phyloP scores from a whole-genome alignment of 179 eudicot species.

The Nepenthes alata region DNA sequence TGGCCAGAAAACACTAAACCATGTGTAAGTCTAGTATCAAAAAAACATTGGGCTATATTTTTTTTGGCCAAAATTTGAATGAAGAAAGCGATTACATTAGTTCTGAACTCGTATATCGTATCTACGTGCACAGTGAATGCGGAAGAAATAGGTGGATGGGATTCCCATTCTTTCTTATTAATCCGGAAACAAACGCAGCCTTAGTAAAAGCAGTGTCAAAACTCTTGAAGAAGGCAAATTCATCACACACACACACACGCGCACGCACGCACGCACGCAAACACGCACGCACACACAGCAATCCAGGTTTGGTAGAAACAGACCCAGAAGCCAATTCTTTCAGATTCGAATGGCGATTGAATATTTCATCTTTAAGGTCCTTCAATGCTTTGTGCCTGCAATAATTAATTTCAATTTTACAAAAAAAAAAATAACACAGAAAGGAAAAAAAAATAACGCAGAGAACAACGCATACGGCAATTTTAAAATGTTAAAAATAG shows the following conservation, averaged over 20 bases:
- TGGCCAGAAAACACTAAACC: too few species aligned
- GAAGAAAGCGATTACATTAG: too few species aligned
- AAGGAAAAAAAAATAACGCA: background rate
- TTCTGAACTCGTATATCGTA: too few species aligned
- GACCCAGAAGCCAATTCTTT: conserved; percentile 83
- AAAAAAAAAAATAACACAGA: background rate
- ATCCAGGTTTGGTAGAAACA: conserved; percentile 8
- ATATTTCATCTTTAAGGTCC: conserved; percentile 61
- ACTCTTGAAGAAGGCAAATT: too few species aligned
- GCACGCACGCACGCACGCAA: too few species aligned
- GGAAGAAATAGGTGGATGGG: too few species aligned
- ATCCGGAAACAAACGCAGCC: background rate
- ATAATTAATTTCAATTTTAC: background rate
- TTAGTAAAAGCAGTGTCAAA: background rate
- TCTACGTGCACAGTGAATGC: too few species aligned
- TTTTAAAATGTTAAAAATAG: background rate
- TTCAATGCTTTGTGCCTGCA: conserved; percentile 78
- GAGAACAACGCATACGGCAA: background rate
- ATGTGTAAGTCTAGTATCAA: too few species aligned
- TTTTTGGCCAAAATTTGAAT: too few species aligned
- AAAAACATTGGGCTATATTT: too few species aligned
- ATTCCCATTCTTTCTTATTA: background rate
- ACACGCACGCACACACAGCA: background rate
- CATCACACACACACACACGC: background rate
- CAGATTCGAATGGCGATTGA: conserved; percentile 45